A percentile compares a stretch with the other conserved stretches of the same genome.
Evolutionary conservation across 495 filamentous ascomycete genomes (phyloP).

Genomic region (Tuber microsphaerosporum): DNA sequence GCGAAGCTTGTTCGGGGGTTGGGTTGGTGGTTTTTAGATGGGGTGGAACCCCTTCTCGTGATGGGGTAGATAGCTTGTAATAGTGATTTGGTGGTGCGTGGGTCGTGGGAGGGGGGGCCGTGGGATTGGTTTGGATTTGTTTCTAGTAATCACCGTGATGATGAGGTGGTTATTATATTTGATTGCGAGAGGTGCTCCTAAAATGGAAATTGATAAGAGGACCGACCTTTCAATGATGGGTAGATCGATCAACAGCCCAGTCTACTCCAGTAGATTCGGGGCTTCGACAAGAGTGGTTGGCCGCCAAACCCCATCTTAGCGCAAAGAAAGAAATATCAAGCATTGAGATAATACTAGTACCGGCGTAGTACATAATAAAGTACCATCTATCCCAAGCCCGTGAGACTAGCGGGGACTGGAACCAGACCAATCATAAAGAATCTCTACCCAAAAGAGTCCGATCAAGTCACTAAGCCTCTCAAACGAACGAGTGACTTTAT

Average conservation of each 20-base stretch:
- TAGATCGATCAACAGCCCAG: background rate
- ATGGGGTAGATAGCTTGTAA: background rate
- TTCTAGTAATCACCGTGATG: background rate
- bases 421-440: background rate
- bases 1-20: background rate
- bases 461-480: background rate
- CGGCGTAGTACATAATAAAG: background rate
- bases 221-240: background rate
- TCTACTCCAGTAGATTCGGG: background rate
- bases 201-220: too few species aligned
- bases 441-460: background rate
- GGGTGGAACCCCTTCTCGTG: background rate
- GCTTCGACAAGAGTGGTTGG: background rate
- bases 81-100: background rate
- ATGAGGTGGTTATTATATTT: background rate
- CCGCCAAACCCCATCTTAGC: background rate
- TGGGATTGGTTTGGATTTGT: background rate
- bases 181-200: background rate
- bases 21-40: background rate
- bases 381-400: background rate
- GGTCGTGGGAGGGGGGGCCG: background rate
- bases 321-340: background rate
- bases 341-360: background rate
- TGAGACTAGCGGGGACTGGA: background rate
- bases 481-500: background rate